Evolutionary conservation across 1,139 yeast species (phyloP).

Genomic region (Candida neerlandica): DNA sequence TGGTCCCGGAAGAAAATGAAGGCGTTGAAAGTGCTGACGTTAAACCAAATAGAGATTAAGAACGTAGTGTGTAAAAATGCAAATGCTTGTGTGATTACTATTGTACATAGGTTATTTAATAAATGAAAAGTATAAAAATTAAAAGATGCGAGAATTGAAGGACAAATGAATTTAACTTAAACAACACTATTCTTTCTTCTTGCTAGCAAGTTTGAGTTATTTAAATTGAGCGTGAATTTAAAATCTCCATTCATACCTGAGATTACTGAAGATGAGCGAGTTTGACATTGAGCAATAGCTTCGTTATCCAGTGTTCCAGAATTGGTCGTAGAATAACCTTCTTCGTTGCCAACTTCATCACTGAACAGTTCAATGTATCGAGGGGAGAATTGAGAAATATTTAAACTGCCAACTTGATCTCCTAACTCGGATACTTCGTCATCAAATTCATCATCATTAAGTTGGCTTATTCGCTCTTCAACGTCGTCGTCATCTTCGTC

Average conservation of each 20-base stretch:
- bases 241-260: constrained; percentile 43
- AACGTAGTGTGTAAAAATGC: neutral
- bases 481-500: constrained; percentile 20
- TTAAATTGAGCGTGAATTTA: constrained; percentile 46
- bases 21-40: constrained; percentile 35
- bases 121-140: neutral
- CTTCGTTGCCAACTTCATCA: constrained; percentile 15
- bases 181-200: constrained; percentile 32
- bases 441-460: constrained; percentile 20
- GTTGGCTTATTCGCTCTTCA: constrained; percentile 22
- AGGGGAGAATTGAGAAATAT: constrained; percentile 4
- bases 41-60: constrained; percentile 31
- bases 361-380: neutral
- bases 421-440: constrained; percentile 23
- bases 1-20: constrained; percentile 72
- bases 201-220: constrained; percentile 44
- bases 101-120: constrained; percentile 3
- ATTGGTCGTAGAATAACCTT: constrained; percentile 20
- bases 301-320: constrained; percentile 17
- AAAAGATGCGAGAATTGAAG: neutral
- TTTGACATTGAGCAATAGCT: constrained; percentile 28
- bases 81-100: constrained; percentile 1
- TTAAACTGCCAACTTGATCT: constrained; percentile 20
- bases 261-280: constrained; percentile 47
- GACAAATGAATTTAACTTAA: neutral